Base-by-base conservation (phyloP, 2,329 filamentous ascomycete species). In the Exutisphaerella laricina region DNA sequence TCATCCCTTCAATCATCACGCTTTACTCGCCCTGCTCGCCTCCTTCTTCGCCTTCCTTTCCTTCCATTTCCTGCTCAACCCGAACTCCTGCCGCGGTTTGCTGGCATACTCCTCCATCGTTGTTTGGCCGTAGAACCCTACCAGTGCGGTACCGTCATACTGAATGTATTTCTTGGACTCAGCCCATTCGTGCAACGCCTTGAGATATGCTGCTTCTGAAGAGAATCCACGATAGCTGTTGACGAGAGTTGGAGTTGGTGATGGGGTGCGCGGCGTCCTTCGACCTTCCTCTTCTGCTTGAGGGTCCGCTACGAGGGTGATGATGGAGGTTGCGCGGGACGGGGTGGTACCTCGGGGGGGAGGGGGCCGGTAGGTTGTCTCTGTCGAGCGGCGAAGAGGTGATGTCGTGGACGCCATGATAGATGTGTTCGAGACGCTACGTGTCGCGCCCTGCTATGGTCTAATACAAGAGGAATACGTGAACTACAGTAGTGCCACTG, bases 91-190 rank as follows among this genome's bases (percentile, higher is more conserved):
- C 26, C 41, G 36, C 7, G 55, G 54, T 37, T 43, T 34, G n/a
- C 22, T 45, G 9, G 51, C 51, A 38, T 55, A 55, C 25, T 61
- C 46, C 21, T 58, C 51, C 49, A 58, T 46, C 7, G 56, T 60
- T 28, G 49, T 57, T 31, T 46, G 32, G 3, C 59, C 59, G 32
- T 60, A 62, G 43, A 55, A 62, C 0, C 59, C 59, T 5, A 48
- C 20, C 20, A 62, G 14, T 1, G 39, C 38, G 7, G 46, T 55
- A 7, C 53, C 50, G 6, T 36, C 41, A 5, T 50, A 45, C 31
- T 59, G 44, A 4, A 57, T 33, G 34, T 57, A 62, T 36, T 52
- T 52, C 45, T 61, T 57, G 17, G 43, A 44, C 20, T 62, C 58
- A 9, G 58, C 58, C 57, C 58, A 62, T 17, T 52, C 55, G 6